Percentiles rank a stretch among this genome's conserved stretches.
Evolutionary conservation across 148 eudicot genomes (phyloP).

Genomic region (Drosera capensis): DNA sequence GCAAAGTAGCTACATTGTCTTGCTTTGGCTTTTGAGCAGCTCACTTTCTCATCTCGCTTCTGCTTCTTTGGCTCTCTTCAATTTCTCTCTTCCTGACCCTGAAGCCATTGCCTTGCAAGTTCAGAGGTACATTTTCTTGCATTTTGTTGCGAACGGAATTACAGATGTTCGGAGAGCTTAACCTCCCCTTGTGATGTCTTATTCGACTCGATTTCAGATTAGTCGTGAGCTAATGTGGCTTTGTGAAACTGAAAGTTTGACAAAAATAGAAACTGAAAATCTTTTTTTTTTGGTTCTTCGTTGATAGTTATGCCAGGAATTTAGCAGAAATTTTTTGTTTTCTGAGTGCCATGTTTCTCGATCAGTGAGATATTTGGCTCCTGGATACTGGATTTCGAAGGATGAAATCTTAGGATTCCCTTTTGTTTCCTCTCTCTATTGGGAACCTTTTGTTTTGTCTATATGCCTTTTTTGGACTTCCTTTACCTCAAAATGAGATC

Average conservation of each 20-base stretch:
- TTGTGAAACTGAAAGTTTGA: no score
- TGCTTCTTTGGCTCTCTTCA: conserved; percentile 18
- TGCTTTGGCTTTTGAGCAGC: conserved; percentile 17
- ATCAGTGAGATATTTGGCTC: not conserved
- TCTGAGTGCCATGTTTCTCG: conserved; percentile 5
- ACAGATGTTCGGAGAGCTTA: not conserved
- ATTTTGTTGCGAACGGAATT: no score
- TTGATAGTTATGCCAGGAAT: no score
- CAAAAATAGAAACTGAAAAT: no score
- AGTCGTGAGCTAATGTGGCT: no score
- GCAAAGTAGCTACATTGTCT: conserved; percentile 41
- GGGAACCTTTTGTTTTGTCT: no score
- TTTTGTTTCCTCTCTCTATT: not conserved
- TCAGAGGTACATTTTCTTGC: conserved; percentile 34
- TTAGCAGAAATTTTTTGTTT: no score
- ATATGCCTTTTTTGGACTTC: no score
- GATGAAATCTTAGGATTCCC: not conserved
- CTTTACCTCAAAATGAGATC: no score
- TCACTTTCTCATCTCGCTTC: conserved; percentile 11
- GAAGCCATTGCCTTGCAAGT: conserved; percentile 53
- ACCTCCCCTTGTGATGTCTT: not conserved
- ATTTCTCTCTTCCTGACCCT: conserved; percentile 67
- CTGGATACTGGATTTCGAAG: not conserved
- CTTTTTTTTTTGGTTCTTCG: no score
- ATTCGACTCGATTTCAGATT: no score